Conservation (phyloP, 2,329 filamentous ascomycete genomes). For the Bipolaris victoriae region DNA sequence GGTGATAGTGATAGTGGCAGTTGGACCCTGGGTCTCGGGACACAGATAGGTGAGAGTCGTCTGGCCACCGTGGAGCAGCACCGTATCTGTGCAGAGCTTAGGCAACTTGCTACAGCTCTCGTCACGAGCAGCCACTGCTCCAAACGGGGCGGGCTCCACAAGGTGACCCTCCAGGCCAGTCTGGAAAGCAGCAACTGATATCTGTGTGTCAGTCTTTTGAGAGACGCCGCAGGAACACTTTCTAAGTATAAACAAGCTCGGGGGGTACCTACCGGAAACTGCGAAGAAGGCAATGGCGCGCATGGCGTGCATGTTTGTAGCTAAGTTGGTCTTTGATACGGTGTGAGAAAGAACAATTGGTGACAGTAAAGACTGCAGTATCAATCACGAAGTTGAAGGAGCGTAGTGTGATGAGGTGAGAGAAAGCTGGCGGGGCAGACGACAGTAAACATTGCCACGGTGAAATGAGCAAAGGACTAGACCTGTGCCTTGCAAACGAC, state of each 20-base stretch:
- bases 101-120: slow-evolving; percentile 21
- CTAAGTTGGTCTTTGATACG: not conserved
- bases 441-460: slow-evolving; percentile 4
- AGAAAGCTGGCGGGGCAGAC: not conserved
- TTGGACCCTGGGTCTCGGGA: slow-evolving; percentile 15
- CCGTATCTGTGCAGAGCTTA: slow-evolving; percentile 31
- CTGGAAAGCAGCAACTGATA: slow-evolving; percentile 20
- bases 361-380: slow-evolving; percentile 2
- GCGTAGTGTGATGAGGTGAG: slow-evolving; percentile 7
- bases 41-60: slow-evolving; percentile 35
- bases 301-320: slow-evolving; percentile 15
- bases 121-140: slow-evolving; percentile 15
- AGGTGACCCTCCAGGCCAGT: slow-evolving; percentile 11
- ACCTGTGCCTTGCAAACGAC: slow-evolving; percentile 3
- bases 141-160: slow-evolving; percentile 5
- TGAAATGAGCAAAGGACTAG: slow-evolving; percentile 10
- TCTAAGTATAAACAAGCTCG: not conserved
- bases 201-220: not conserved
- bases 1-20: slow-evolving; percentile 26
- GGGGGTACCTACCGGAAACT: slow-evolving; percentile 17
- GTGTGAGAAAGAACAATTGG: not conserved
- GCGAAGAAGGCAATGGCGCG: slow-evolving; percentile 16
- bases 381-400: slow-evolving; percentile 2
- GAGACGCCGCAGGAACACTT: not conserved
- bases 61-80: slow-evolving; percentile 20